phyloP scores from a whole-genome alignment of 306 rosid species.

The Quercus cerris region DNA sequence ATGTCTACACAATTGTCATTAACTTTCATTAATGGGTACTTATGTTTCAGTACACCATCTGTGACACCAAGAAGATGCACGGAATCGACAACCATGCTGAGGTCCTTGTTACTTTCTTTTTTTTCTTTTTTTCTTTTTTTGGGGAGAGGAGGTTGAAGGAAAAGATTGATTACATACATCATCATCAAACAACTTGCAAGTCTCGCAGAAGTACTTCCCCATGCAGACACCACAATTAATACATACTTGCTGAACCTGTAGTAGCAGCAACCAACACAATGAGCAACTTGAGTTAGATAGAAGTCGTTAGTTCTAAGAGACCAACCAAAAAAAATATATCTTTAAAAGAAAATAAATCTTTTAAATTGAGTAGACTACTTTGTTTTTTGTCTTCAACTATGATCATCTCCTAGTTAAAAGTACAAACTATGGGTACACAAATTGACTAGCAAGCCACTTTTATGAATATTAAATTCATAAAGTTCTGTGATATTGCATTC shows the following conservation, averaged over 20 bases:
- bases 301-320: neutral
- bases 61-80: neutral
- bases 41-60: neutral
- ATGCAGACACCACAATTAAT: conserved; percentile 80
- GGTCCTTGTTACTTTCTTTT: neutral
- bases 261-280: conserved; percentile 23
- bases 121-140: neutral
- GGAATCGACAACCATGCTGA: neutral
- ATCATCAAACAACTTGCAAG: conserved; percentile 84
- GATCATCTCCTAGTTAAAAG: neutral
- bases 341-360: neutral
- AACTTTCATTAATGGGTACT: neutral
- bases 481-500: neutral
- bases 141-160: neutral
- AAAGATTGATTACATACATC: conserved; percentile 40
- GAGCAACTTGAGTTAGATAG: neutral
- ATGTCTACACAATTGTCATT: neutral
- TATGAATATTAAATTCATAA: neutral
- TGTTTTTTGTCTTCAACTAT: neutral
- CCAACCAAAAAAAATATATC: neutral
- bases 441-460: neutral
- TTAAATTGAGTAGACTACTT: neutral
- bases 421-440: neutral
- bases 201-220: conserved; percentile 77
- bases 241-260: conserved; percentile 78